phyloP scores from a whole-genome alignment of 192 early-diverging fungal genomes.

The Backusella mclennaniae region DNA sequence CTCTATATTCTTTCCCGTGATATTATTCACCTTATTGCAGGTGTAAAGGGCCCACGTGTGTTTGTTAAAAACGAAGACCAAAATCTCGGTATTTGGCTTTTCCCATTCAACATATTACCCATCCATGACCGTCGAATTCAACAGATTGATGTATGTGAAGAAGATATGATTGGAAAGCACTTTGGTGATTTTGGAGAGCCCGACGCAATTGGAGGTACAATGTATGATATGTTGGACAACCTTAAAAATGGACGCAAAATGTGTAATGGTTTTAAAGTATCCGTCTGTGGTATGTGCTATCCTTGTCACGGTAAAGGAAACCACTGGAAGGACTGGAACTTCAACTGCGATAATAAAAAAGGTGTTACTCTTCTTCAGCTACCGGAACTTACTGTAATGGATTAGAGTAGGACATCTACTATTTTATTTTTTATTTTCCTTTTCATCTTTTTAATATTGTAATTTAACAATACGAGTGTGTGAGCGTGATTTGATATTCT shows the following conservation, averaged over 20 bases:
- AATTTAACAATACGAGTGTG: conserved; percentile 3
- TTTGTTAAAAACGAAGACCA: conserved; percentile 61
- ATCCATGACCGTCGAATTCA: conserved; percentile 60
- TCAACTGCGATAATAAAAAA: conserved; percentile 51
- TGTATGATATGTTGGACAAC: conserved; percentile 59
- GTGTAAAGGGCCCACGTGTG: conserved; percentile 48
- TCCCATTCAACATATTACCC: conserved; percentile 55
- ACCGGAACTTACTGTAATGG: conserved; percentile 15
- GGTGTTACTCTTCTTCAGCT: conserved; percentile 48
- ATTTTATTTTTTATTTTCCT: neutral
- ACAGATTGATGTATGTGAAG: conserved; percentile 59
- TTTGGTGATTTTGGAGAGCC: conserved; percentile 44
- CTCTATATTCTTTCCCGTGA: conserved; percentile 60
- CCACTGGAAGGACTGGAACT: conserved; percentile 56
- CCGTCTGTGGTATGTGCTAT: conserved; percentile 56
- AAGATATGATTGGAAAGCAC: conserved; percentile 65
- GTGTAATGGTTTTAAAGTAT: conserved; percentile 53
- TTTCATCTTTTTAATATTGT: neutral
- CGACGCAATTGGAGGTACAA: conserved; percentile 38
- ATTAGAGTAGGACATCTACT: neutral
- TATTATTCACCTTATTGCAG: conserved; percentile 48
- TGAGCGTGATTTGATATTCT: neutral
- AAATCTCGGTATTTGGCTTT: conserved; percentile 60
- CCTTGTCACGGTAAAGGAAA: conserved; percentile 48
- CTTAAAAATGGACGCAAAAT: conserved; percentile 37